Base-by-base conservation (phyloP, 257 asterid genomes). In the Forsythia suspensa region DNA sequence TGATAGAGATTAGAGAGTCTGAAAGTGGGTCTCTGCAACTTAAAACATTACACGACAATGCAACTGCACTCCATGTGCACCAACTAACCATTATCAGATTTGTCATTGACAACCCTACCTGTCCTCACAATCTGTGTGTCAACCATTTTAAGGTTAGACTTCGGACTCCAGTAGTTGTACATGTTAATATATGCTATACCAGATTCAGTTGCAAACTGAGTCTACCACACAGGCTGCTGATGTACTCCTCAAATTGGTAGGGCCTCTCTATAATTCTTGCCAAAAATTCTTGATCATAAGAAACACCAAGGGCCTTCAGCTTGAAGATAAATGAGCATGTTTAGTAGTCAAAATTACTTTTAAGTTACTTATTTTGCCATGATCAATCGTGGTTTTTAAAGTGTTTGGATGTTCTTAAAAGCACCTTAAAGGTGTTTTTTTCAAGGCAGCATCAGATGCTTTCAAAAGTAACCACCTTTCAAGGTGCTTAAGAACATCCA, bases 41-140 rank as follows among this genome's bases (percentile, higher is more conserved):
- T 61, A 76, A 71, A 77, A 75, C 68, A 79, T 79, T 70, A 61
- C 61, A 78, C 77, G 72, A 75, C 85, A 79, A 38, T 24, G 72
- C 81, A 82, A 79, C 86, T 79, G 78, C 78, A 24, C 66, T 75
- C 75, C 83, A 82, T 82, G 86, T 82, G 86, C 80, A 59, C 71
- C 57, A 70, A 65, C 78, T n/a, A 81, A 36, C 70, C 43, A 18
- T 0, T 70, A 52, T 77, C 76, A 38, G 39, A 55, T 39, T 71
- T 52, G 61, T 55, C 63, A 82, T 8, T 38, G 11, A 18, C 44
- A 3, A 43, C 38, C 4, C 65, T 15, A 42, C 43, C 24, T 65
- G 69, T 72, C 40, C 61, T 81, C 74, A 44, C 18, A 77, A 67
- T 57, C 66, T 42, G 20, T 18, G 37, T 48, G 5, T 48, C n/a